Conservation (phyloP, 495 filamentous ascomycete genomes). For the Penicillium diatomitis region DNA sequence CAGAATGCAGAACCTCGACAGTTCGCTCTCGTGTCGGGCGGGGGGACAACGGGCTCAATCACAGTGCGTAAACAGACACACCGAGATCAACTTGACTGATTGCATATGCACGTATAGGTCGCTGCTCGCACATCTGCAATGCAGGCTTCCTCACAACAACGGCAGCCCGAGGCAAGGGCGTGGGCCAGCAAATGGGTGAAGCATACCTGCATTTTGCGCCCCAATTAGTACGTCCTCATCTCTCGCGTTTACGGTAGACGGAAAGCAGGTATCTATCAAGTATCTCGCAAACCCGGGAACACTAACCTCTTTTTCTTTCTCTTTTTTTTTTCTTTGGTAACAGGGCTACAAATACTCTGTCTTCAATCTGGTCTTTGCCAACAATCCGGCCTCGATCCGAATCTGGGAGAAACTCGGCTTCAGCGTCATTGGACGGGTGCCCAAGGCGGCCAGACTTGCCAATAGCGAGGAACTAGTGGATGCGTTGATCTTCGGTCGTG, state of each 20-base stretch:
- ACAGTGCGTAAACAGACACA: not conserved
- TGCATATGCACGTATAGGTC: slow-evolving; percentile 15
- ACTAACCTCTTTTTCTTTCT: not conserved
- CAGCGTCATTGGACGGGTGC: slow-evolving; percentile 81
- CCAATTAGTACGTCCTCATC: slow-evolving; percentile 49
- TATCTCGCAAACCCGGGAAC: not conserved
- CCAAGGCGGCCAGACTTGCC: slow-evolving; percentile 29
- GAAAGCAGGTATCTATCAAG: too few relatives aligned
- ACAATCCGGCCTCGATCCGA: slow-evolving; percentile 82
- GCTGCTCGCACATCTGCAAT: slow-evolving; percentile 75
- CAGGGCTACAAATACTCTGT: slow-evolving; percentile 91
- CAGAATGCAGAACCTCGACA: too few relatives aligned
- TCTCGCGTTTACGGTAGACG: too few relatives aligned
- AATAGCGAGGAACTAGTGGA: slow-evolving; percentile 37
- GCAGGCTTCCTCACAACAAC: slow-evolving; percentile 86
- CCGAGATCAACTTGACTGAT: slow-evolving; percentile 1
- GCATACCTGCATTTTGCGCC: slow-evolving; percentile 88
- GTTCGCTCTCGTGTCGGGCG: too few relatives aligned
- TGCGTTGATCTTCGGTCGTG: slow-evolving; percentile 39
- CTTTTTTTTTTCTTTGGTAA: not conserved
- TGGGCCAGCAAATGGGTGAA: slow-evolving; percentile 85
- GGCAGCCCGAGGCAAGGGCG: slow-evolving; percentile 74
- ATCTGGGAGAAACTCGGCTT: slow-evolving; percentile 98
- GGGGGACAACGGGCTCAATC: slow-evolving; percentile 8
- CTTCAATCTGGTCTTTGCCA: slow-evolving; percentile 98